Base-by-base conservation (phyloP, 768 basidiomycete genomes). In the Hypholoma sublateritium region DNA sequence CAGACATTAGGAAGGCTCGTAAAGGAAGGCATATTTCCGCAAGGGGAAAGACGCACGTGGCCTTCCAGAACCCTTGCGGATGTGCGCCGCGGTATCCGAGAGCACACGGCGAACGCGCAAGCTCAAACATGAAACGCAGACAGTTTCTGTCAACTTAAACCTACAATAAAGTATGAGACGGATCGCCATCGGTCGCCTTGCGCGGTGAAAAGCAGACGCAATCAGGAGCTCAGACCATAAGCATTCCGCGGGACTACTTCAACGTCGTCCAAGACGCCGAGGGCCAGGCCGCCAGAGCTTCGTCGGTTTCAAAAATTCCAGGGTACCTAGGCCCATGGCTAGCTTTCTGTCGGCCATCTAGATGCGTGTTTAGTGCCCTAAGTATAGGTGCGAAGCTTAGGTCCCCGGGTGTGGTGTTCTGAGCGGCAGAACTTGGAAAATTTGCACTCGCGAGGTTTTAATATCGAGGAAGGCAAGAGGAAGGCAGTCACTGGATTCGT, bases 21-120 rank as follows among this genome's bases (percentile, higher is more conserved):
- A 70, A 69, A 72, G 70, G 70, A 69, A 72, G 69, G 62, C 60
- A 46, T 48, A 57, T 63, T 70, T 60, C 70, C 69, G 53, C 57
- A 69, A 64, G 45, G 47, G 59, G 69, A 52, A 59, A 59, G 28
- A 37, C 25, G 16, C 63, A 56, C 59, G 42, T 59, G 58, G 45
- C 25, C 50, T 62, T 59, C 61, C 57, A 57, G 61, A 64, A 59
- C 37, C 46, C 44, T 16, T 45, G 41, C 24, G 41, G 48, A 50
- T 44, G 50, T 48, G 50, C 51, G 52, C 69, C 65, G 65, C 66
- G 65, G 66, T 62, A 51, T 36, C 63, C 61, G 61, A 63, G 44
- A 49, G 47, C 41, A 28, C 54, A 25, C 34, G 57, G 56, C 22
- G 16, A 4, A 47, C 9, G 28, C 22, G 28, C 32, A 51, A 53